Conservation (phyloP, 2,329 filamentous ascomycete species). For the Blastomyces gilchristii region DNA sequence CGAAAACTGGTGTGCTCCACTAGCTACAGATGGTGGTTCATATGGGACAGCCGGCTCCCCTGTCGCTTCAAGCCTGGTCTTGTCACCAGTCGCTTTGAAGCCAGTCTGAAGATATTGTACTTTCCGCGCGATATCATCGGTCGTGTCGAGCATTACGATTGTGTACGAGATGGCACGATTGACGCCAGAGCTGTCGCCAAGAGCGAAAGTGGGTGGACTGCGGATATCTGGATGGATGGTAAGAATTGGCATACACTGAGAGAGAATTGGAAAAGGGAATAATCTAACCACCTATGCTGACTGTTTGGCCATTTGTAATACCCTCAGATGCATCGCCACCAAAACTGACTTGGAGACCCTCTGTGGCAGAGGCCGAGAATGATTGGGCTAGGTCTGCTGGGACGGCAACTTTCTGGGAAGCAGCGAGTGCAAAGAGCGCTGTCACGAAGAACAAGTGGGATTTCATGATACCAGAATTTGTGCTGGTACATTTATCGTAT, state of each 20-base stretch:
- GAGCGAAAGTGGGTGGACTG: conserved; percentile 9
- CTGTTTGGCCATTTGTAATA: conserved; percentile 5
- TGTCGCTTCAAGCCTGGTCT: conserved; percentile 10
- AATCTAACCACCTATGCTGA: conserved; percentile 9
- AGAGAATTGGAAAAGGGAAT: background rate
- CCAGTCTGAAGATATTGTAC: conserved; percentile 11
- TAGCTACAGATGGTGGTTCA: conserved; percentile 4
- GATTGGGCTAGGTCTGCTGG: conserved; percentile 7
- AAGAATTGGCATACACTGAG: background rate
- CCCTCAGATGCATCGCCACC: conserved; percentile 14
- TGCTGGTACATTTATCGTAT: background rate
- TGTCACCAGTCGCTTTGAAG: conserved; percentile 12
- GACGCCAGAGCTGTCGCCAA: conserved; percentile 12
- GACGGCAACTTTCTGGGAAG: conserved; percentile 9
- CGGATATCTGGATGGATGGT: conserved; percentile 5
- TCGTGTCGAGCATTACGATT: conserved; percentile 14
- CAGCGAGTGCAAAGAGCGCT: conserved; percentile 6
- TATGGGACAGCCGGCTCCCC: conserved; percentile 8
- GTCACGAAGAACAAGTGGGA: conserved; percentile 8
- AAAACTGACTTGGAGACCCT: conserved; percentile 12
- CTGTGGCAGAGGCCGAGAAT: conserved; percentile 5
- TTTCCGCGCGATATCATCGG: conserved; percentile 2
- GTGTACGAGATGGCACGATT: conserved; percentile 9
- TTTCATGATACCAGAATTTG: background rate
- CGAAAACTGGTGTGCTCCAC: conserved; percentile 10